Evolutionary conservation across 345 rosid genomes (phyloP).

Genomic region (Mangifera indica): DNA sequence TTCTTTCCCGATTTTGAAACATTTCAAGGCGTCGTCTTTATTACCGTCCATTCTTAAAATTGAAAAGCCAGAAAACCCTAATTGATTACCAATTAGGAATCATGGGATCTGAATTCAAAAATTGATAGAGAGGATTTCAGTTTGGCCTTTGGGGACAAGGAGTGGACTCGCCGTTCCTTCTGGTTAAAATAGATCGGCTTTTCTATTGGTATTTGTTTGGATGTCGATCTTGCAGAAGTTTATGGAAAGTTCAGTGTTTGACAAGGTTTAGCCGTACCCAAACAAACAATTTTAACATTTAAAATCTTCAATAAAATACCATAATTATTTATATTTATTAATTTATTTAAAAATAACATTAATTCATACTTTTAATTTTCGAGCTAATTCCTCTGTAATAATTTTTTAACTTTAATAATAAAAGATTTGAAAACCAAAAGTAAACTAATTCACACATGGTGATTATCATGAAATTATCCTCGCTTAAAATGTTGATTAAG

Average conservation of each 20-base stretch:
- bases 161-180: neutral
- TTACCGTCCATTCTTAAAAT: constrained; percentile 70
- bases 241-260: neutral
- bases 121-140: neutral
- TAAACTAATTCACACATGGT: no score
- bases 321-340: no score
- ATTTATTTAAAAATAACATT: no score
- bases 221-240: neutral
- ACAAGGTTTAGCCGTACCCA: neutral
- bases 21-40: constrained; percentile 90
- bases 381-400: no score
- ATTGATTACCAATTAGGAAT: neutral
- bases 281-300: neutral
- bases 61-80: constrained; percentile 9
- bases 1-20: constrained; percentile 72
- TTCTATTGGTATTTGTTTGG: constrained; percentile 15
- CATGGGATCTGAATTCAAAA: constrained; percentile 1
- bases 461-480: no score
- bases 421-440: no score
- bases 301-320: no score
- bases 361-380: no score
- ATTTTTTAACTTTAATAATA: no score
- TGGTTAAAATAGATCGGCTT: neutral
- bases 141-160: neutral
- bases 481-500: no score